A percentile compares a stretch with the other conserved stretches of the same genome.
Evolutionary conservation across 2,329 filamentous ascomycete genomes (phyloP).

Genomic region (Pyrenochaeta sp.): DNA sequence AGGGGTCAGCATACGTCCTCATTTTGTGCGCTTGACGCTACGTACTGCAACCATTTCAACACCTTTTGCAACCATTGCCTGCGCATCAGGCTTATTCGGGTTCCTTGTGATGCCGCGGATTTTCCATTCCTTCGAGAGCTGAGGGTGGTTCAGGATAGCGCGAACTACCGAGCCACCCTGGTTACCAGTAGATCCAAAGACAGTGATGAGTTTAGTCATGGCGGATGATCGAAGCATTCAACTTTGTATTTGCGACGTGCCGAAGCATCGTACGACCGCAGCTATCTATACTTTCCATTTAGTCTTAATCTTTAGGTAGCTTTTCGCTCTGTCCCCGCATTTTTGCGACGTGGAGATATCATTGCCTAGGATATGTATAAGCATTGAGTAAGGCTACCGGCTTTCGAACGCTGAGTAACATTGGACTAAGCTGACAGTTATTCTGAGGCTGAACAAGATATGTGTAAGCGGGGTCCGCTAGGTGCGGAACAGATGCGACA

Average conservation of each 20-base stretch:
- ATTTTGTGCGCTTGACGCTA: constrained; percentile 1
- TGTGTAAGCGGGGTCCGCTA: background rate
- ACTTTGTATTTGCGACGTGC: background rate
- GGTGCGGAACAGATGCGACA: background rate
- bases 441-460: background rate
- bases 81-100: constrained; percentile 53
- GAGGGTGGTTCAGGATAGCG: constrained; percentile 51
- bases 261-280: background rate
- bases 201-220: constrained; percentile 58
- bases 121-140: constrained; percentile 57
- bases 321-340: background rate
- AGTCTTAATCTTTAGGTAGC: background rate
- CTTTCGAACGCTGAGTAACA: background rate
- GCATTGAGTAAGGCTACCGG: background rate
- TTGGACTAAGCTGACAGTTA: background rate
- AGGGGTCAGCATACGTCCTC: background rate
- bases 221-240: constrained; percentile 5
- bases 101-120: constrained; percentile 66
- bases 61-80: constrained; percentile 47
- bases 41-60: constrained; percentile 23
- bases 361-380: background rate
- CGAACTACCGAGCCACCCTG: constrained; percentile 66
- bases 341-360: background rate
- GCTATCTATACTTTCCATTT: background rate
- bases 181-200: constrained; percentile 68